Conservation (phyloP, 2,329 filamentous ascomycete species). For the Pseudopithomyces maydicus region DNA sequence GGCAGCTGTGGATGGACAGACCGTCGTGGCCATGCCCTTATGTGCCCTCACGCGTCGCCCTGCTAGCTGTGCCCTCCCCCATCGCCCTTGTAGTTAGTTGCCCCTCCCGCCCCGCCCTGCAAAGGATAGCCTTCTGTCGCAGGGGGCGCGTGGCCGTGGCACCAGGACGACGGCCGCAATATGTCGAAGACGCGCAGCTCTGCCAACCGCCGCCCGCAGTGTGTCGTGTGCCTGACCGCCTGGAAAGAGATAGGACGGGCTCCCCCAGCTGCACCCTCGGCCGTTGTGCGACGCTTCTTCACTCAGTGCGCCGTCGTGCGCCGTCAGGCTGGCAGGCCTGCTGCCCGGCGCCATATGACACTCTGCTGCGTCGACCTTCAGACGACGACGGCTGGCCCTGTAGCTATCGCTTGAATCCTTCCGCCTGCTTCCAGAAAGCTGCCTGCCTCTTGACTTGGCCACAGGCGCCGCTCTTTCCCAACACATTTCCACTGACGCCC, state of each 20-base stretch:
- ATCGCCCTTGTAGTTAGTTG: too few relatives aligned
- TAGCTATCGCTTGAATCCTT: neutral
- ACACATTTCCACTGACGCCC: neutral
- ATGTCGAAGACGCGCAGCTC: neutral
- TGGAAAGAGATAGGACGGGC: constrained; percentile 3
- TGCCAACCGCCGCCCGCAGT: neutral
- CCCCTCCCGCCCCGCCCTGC: too few relatives aligned
- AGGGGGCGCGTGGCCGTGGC: neutral
- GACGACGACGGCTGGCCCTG: neutral
- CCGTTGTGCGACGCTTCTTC: constrained; percentile 7
- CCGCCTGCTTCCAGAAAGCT: neutral
- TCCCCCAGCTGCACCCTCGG: constrained; percentile 1
- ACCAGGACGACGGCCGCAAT: neutral
- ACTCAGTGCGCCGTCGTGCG: neutral
- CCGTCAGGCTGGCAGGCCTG: constrained; percentile 4
- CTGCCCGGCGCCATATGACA: neutral
- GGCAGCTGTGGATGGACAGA: too few relatives aligned
- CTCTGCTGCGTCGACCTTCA: neutral
- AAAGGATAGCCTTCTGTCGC: too few relatives aligned
- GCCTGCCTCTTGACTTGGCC: too few relatives aligned
- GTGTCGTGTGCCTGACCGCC: neutral
- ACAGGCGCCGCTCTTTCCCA: constrained; percentile 5
- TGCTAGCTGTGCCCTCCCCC: too few relatives aligned
- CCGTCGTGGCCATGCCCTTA: too few relatives aligned
- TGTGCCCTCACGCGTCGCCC: neutral